Evolutionary conservation across 345 rosid genomes (phyloP).

Genomic region (Eucalyptus coolabah): DNA sequence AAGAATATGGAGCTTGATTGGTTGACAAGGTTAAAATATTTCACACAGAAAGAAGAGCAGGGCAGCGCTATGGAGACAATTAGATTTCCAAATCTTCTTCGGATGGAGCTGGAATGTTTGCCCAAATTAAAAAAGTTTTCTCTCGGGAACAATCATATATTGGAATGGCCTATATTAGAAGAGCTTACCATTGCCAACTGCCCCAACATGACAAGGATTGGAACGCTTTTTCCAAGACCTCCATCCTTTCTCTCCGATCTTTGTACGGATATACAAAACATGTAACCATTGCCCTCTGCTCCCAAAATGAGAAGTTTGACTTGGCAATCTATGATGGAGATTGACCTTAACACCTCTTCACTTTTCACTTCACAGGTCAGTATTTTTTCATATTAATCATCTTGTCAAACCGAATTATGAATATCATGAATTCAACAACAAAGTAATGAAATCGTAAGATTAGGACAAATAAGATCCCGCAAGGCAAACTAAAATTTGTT

Average conservation of each 20-base stretch:
- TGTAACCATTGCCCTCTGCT: rapidly evolving
- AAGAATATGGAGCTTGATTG: no score
- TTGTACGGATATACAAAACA: rapidly evolving
- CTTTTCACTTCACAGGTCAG: no score
- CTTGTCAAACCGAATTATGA: no score
- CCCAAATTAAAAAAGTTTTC: no score
- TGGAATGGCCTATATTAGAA: background rate
- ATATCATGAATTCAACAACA: rapidly evolving
- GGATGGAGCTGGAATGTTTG: background rate
- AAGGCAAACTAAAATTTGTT: rapidly evolving
- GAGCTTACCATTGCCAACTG: rapidly evolving
- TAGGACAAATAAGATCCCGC: rapidly evolving
- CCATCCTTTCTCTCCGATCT: background rate
- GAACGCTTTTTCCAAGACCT: rapidly evolving
- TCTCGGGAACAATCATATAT: rapidly evolving
- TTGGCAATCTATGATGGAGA: no score
- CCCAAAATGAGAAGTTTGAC: rapidly evolving
- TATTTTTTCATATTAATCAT: rapidly evolving
- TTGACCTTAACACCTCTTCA: rapidly evolving
- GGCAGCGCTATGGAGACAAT: rapidly evolving
- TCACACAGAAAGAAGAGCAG: rapidly evolving
- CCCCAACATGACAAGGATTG: background rate
- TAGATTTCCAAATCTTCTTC: rapidly evolving
- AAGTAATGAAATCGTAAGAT: no score
- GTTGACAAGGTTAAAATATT: no score